phyloP scores from a whole-genome alignment of 208 protist genomes.

The Kentomonas sorsogonicus region DNA sequence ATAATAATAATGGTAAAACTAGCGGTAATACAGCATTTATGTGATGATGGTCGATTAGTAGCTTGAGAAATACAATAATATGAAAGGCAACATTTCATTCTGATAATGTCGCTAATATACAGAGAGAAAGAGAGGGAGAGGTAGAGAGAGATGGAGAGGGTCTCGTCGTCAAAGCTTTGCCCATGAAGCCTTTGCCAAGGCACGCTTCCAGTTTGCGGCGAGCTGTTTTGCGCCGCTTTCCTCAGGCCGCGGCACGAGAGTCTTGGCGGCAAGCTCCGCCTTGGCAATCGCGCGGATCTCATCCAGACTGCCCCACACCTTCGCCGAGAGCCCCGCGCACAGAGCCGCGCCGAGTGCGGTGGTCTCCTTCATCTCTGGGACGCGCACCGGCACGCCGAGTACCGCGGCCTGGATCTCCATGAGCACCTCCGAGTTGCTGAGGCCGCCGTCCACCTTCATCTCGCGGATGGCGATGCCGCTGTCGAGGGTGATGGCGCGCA shows the following conservation, averaged over 20 bases:
- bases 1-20: conserved; percentile 4
- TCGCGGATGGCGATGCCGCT: conserved; percentile 37
- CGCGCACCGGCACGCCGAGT: conserved; percentile 55
- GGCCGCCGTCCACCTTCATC: conserved; percentile 95
- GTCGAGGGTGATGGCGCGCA: conserved; percentile 84
- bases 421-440: conserved; percentile 84
- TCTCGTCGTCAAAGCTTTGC: conserved; percentile 67
- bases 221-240: conserved; percentile 5
- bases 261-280: conserved; percentile 22
- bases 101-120: neutral
- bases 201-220: conserved; percentile 45
- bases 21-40: conserved; percentile 10
- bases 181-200: conserved; percentile 49
- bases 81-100: no score
- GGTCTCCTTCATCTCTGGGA: conserved; percentile 66
- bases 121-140: neutral
- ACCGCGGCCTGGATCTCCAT: conserved; percentile 95
- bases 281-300: conserved; percentile 28
- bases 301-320: conserved; percentile 60
- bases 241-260: conserved; percentile 20
- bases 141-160: neutral
- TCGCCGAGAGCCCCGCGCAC: conserved; percentile 61
- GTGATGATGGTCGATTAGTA: no score
- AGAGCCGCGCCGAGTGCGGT: conserved; percentile 75
- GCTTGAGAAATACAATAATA: no score